Conservation (phyloP, 352 stramenopile genomes). For the Globisporangium echinulatum region DNA sequence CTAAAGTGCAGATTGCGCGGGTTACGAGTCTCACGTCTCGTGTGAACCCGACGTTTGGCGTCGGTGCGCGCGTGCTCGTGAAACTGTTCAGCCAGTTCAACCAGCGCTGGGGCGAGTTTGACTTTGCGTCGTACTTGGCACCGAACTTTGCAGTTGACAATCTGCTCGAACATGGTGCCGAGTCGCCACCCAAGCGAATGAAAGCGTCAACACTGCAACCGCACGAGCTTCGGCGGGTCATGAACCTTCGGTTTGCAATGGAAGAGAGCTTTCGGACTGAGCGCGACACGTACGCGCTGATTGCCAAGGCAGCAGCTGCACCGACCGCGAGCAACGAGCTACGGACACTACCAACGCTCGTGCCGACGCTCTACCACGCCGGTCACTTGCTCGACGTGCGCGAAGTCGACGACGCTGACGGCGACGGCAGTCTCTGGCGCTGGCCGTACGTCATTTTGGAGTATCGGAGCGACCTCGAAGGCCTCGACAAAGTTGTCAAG, state of each 20-base stretch:
- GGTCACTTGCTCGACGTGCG: slow-evolving; percentile 51
- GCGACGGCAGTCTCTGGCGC: slow-evolving; percentile 67
- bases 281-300: slow-evolving; percentile 47
- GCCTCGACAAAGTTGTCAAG: slow-evolving; percentile 45
- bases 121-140: slow-evolving; percentile 60
- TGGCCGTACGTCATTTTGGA: slow-evolving; percentile 82
- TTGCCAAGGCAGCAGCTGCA: slow-evolving; percentile 13
- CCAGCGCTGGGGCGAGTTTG: slow-evolving; percentile 73
- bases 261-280: slow-evolving; percentile 75
- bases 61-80: slow-evolving; percentile 50
- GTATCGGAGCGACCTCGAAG: slow-evolving; percentile 43
- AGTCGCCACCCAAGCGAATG: slow-evolving; percentile 27
- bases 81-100: slow-evolving; percentile 87
- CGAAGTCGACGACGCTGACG: slow-evolving; percentile 61
- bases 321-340: slow-evolving; percentile 8
- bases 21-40: slow-evolving; percentile 65
- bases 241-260: slow-evolving; percentile 65
- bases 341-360: slow-evolving; percentile 20
- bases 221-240: slow-evolving; percentile 43
- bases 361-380: slow-evolving; percentile 42
- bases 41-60: slow-evolving; percentile 70
- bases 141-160: slow-evolving; percentile 33
- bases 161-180: background rate
- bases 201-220: slow-evolving; percentile 36
- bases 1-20: slow-evolving; percentile 29